Conservation (phyloP, 140 eudicot species). For the Cichorium intybus region DNA sequence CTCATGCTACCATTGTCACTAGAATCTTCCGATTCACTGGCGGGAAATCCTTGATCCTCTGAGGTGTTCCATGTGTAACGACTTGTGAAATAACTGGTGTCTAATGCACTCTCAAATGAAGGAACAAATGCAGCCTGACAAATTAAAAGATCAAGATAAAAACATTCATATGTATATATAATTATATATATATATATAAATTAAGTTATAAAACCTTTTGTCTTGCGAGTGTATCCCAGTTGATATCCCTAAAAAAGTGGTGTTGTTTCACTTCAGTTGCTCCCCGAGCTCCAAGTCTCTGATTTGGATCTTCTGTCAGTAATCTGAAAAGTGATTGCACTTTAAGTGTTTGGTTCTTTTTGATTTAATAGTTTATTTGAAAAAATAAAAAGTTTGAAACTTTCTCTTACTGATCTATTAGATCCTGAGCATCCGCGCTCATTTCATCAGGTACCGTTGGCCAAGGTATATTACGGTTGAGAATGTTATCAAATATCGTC, state of each 20-base stretch:
- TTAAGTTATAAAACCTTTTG: too few species aligned
- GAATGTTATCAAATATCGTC: slow-evolving; percentile 94
- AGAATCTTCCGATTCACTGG: slow-evolving; percentile 82
- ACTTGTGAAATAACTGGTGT: slow-evolving; percentile 96
- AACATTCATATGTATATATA: neutral
- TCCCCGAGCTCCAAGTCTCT: slow-evolving; percentile 97
- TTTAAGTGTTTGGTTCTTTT: too few species aligned
- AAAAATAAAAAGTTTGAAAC: neutral
- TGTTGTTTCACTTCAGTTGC: slow-evolving; percentile 99
- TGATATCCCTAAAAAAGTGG: slow-evolving; percentile 88
- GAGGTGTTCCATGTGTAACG: slow-evolving; percentile 93
- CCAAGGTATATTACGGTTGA: slow-evolving; percentile 96
- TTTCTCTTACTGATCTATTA: slow-evolving; percentile 77
- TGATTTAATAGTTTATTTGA: neutral
- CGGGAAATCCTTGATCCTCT: slow-evolving; percentile 61
- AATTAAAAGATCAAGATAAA: slow-evolving; percentile 3
- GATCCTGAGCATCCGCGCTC: slow-evolving; percentile 84
- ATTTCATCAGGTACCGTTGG: slow-evolving; percentile 90
- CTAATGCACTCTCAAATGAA: slow-evolving; percentile 85
- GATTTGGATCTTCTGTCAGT: slow-evolving; percentile 94
- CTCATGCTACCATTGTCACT: slow-evolving; percentile 83
- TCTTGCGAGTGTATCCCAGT: slow-evolving; percentile 98
- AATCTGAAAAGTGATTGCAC: slow-evolving; percentile 44
- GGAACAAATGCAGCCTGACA: slow-evolving; percentile 97
- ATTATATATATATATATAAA: too few species aligned